phyloP scores from a whole-genome alignment of 2,329 filamentous ascomycete genomes.

The Paramyrothecium roridum region DNA sequence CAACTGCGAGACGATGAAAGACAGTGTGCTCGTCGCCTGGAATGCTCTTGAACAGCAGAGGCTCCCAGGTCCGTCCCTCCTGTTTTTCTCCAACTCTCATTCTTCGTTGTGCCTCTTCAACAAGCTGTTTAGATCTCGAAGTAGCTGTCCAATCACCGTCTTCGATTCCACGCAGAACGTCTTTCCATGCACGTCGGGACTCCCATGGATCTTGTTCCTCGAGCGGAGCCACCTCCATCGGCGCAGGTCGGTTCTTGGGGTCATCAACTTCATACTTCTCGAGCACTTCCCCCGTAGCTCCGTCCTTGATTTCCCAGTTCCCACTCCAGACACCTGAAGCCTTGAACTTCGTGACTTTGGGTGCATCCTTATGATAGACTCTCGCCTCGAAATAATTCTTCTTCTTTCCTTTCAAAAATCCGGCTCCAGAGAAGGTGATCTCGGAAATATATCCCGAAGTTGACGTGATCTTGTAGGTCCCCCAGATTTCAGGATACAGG shows the following conservation, averaged over 20 bases:
- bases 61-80: constrained; percentile 34
- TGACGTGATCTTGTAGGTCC: constrained; percentile 41
- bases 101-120: background rate
- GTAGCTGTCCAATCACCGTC: background rate
- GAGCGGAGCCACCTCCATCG: background rate
- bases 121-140: background rate
- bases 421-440: constrained; percentile 43
- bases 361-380: constrained; percentile 34
- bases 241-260: constrained; percentile 1
- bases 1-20: constrained; percentile 24
- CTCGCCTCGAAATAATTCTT: constrained; percentile 44
- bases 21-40: constrained; percentile 20
- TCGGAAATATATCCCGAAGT: constrained; percentile 43
- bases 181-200: background rate
- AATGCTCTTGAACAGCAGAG: constrained; percentile 29
- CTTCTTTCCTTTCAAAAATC: constrained; percentile 27
- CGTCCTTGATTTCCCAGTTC: constrained; percentile 10
- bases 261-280: background rate
- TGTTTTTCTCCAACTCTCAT: background rate
- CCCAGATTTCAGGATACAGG: constrained; percentile 45
- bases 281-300: background rate
- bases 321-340: constrained; percentile 16
- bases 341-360: constrained; percentile 10
- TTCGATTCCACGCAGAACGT: background rate
- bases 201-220: background rate